Evolutionary conservation across 371 early-diverging fungal species (phyloP), one percentile per base, ranked within the genome.

Genomic region (Mortierella sp.): DNA sequence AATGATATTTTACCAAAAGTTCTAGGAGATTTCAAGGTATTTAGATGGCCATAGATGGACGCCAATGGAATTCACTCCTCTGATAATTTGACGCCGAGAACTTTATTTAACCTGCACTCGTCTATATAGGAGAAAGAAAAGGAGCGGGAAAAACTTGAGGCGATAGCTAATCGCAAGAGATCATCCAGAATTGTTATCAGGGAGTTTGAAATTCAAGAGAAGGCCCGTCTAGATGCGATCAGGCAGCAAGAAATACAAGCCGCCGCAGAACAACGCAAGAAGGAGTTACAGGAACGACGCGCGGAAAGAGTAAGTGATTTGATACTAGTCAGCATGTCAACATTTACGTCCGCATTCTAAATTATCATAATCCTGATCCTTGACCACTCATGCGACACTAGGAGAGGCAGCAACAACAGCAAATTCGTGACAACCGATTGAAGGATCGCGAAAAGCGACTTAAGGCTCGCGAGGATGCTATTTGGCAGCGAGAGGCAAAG

Each of bases 111-210:
- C 18, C 24, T 26, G 5, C n/a, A 60, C 37, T 12, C 22, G 10
- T 8, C 18, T 39, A 14, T 18, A 62, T 62, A 87, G 78, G 88
- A 88, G 63, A 87, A 86, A 51, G 91, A 90, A 45, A 86, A 86
- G 57, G 85, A 86, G 55, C 61, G 80, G 37, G 84, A 81, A 58
- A 86, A 87, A 49, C 77, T 87, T 32, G 91, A 90, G 51, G 92
- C 92, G 1, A 70, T 91, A 10, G 66, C 78, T n/a, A 84, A 90
- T 52, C 87, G 92, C 45, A 94, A 93, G 66, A 71, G 94, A 51
- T 92, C 92, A 28, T 89, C 92, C 18, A 88, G 93, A 39, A 86
- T 93, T 24, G 88, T 91, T 70, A 85, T 89, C 59, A 84, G 83
- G 40, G 91, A 89, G 43, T 68, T 90, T 62, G 88, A 88, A 49